phyloP scores from a whole-genome alignment of 1,284 basidiomycete genomes.

The Apiotrichum porosum region DNA sequence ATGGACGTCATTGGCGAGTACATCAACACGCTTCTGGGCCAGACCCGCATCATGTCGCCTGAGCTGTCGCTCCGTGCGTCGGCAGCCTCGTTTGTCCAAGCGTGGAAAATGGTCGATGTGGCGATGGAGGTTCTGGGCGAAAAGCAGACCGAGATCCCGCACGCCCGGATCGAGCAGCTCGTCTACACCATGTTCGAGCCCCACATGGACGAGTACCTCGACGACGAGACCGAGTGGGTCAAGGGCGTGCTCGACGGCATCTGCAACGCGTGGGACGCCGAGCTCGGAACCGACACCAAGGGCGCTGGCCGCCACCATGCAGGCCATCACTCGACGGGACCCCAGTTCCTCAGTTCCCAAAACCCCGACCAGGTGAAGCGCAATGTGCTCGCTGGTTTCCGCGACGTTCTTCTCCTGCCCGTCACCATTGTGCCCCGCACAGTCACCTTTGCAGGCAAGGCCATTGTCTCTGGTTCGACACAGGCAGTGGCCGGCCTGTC shows the following conservation, averaged over 20 bases:
- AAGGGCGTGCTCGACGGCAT: constrained; percentile 68
- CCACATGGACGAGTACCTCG: constrained; percentile 94
- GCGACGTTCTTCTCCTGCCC: constrained; percentile 79
- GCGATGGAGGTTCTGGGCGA: constrained; percentile 53
- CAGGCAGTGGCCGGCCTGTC: constrained; percentile 77
- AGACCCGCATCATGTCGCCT: constrained; percentile 67
- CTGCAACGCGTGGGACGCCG: constrained; percentile 69
- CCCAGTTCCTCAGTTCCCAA: constrained; percentile 68
- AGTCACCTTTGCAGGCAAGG: constrained; percentile 65
- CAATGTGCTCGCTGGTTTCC: constrained; percentile 86
- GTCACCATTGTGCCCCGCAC: constrained; percentile 94
- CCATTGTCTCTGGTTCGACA: constrained; percentile 58
- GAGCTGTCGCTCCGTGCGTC: constrained; percentile 76
- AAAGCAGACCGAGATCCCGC: constrained; percentile 42
- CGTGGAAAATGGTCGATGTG: constrained; percentile 77
- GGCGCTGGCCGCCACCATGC: background rate
- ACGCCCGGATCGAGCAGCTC: constrained; percentile 67
- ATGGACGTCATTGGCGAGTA: constrained; percentile 68
- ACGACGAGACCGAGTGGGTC: constrained; percentile 82
- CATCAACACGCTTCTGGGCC: constrained; percentile 67
- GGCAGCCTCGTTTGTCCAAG: constrained; percentile 82
- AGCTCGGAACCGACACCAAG: constrained; percentile 18
- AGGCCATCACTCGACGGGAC: constrained; percentile 24
- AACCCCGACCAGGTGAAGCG: constrained; percentile 91
- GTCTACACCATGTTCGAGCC: constrained; percentile 88